These are phyloP conservation scores for Areca catechu DNA, from an alignment of 176 grass and related monocot species.

Conservation along the genomic window DNA sequence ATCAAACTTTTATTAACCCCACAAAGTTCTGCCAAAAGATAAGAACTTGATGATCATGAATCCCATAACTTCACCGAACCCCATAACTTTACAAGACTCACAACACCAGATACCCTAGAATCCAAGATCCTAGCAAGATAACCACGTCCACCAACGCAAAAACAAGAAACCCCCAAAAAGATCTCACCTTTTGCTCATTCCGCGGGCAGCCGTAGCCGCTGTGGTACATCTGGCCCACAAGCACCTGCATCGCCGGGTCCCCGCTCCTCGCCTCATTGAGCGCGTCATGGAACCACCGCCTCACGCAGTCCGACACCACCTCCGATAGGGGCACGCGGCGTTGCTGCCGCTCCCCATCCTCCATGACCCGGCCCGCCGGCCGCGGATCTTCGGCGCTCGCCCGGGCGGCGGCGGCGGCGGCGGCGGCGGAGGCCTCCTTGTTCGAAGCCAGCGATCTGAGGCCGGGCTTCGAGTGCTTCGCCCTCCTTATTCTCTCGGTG, in stretches of 20 bases:
- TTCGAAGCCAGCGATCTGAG: slow-evolving; percentile 33
- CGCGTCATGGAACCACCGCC: slow-evolving; percentile 78
- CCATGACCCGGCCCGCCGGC: slow-evolving; percentile 21
- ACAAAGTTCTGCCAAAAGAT: too few relatives aligned
- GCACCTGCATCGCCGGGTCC: slow-evolving; percentile 59
- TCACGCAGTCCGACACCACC: slow-evolving; percentile 67
- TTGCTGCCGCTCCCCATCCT: slow-evolving; percentile 6
- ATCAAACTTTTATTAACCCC: too few relatives aligned
- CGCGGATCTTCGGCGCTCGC: slow-evolving; percentile 2
- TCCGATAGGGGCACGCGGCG: slow-evolving; percentile 46
- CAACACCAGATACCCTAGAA: neutral
- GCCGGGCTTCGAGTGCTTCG: neutral
- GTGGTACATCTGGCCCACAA: slow-evolving; percentile 86
- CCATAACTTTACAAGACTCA: neutral
- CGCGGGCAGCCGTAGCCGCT: slow-evolving; percentile 53
- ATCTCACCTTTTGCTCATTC: slow-evolving; percentile 61
- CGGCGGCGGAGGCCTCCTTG: slow-evolving; percentile 24
- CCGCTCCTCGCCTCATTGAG: slow-evolving; percentile 61
- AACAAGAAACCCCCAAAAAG: neutral
- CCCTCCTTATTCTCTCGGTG: slow-evolving; percentile 20
- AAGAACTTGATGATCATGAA: too few relatives aligned
- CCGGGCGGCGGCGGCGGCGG: neutral
- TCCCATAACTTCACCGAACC: too few relatives aligned
- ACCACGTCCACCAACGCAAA: neutral
- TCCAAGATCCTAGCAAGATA: neutral